Evolutionary conservation across 805 yeast genomes (phyloP).

Genomic region (Pichia rugopelliculosa): DNA sequence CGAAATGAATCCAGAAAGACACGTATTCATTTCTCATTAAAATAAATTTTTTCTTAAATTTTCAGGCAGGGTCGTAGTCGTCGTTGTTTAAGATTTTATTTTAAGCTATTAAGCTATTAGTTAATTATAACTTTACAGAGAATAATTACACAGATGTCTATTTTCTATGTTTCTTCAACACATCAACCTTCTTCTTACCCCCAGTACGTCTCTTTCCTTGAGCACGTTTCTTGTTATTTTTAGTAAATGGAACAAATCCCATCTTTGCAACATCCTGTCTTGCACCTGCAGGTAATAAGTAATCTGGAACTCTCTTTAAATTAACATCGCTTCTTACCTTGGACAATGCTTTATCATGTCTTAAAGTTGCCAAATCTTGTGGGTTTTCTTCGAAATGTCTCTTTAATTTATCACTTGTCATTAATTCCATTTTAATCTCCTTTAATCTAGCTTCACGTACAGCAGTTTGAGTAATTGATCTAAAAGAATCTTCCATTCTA

Average conservation of each 20-base stretch:
- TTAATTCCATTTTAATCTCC: constrained; percentile 79
- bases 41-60: neutral
- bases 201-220: constrained; percentile 23
- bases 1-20: neutral
- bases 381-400: constrained; percentile 97
- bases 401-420: constrained; percentile 83
- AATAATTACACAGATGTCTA: constrained; percentile 4
- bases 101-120: neutral
- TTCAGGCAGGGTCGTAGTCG: too few relatives aligned
- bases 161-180: constrained; percentile 38
- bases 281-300: constrained; percentile 75
- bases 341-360: constrained; percentile 88
- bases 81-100: too few relatives aligned
- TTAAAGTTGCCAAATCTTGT: constrained; percentile 77
- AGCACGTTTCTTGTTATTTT: constrained; percentile 27
- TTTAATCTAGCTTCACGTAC: constrained; percentile 89
- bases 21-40: neutral
- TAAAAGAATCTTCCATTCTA: constrained; percentile 93
- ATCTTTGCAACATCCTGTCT: constrained; percentile 47
- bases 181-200: constrained; percentile 40
- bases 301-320: constrained; percentile 87
- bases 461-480: constrained; percentile 85
- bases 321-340: constrained; percentile 77
- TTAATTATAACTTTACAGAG: too few relatives aligned
- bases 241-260: constrained; percentile 65